A percentile compares a stretch with the other conserved stretches of the same genome.
These are phyloP conservation scores for Candida germanica DNA, from an alignment of 805 yeast species.

Conservation along the genomic window DNA sequence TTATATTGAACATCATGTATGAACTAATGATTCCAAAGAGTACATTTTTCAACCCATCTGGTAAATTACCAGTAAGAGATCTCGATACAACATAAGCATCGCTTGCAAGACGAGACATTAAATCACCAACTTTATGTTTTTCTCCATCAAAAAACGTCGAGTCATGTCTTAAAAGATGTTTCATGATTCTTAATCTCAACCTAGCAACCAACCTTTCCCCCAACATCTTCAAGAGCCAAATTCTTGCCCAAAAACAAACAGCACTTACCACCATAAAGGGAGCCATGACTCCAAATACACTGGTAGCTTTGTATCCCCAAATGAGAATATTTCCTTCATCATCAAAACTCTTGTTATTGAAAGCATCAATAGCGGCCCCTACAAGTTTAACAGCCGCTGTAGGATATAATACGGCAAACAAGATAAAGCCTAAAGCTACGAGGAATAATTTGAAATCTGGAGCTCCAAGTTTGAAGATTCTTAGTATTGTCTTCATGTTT, in stretches of 20 bases:
- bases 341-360: conserved; percentile 31
- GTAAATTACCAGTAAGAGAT: conserved; percentile 41
- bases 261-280: conserved; percentile 44
- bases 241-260: conserved; percentile 45
- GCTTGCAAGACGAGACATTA: conserved; percentile 41
- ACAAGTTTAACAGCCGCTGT: conserved; percentile 42
- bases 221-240: conserved; percentile 38
- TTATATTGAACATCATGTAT: conserved; percentile 43
- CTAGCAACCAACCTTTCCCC: conserved; percentile 46
- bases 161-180: conserved; percentile 40
- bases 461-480: conserved; percentile 37
- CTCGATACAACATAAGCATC: conserved; percentile 47
- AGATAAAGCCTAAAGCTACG: conserved; percentile 38
- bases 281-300: conserved; percentile 40
- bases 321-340: conserved; percentile 38
- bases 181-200: conserved; percentile 40
- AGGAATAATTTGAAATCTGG: conserved; percentile 38
- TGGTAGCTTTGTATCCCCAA: conserved; percentile 44
- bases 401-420: conserved; percentile 44
- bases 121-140: conserved; percentile 45
- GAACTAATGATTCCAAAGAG: conserved; percentile 41
- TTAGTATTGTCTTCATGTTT: conserved; percentile 34
- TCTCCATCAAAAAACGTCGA: conserved; percentile 40
- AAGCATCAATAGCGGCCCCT: conserved; percentile 43
- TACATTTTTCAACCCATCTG: conserved; percentile 44